Evolutionary conservation across 345 rosid genomes (phyloP).

Genomic region (Salix purpurea): DNA sequence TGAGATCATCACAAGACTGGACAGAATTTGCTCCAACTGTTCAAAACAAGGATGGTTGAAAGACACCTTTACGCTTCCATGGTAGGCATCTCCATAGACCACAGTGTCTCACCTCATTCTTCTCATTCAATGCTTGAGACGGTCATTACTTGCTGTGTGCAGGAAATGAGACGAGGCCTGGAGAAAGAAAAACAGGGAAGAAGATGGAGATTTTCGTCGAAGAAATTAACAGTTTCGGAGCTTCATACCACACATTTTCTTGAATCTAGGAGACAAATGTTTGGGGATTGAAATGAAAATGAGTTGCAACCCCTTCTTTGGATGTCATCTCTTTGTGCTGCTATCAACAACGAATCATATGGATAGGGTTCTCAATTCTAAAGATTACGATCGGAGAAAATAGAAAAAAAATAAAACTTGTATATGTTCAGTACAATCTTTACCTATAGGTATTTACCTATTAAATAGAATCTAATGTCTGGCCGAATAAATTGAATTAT

Average conservation of each 20-base stretch:
- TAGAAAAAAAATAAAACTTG: too few species aligned
- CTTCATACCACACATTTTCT: not conserved
- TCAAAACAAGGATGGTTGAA: slow-evolving; percentile 96
- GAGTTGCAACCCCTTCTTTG: slow-evolving; percentile 1
- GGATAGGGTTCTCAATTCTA: too few species aligned
- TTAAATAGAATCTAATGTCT: too few species aligned
- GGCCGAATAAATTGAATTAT: too few species aligned
- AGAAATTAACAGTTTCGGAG: slow-evolving; percentile 1
- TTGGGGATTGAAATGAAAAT: not conserved
- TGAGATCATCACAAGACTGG: slow-evolving; percentile 76
- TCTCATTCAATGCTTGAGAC: not conserved
- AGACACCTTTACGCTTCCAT: slow-evolving; percentile 89
- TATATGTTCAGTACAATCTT: too few species aligned
- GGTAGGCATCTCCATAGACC: slow-evolving; percentile 45
- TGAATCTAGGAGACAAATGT: not conserved
- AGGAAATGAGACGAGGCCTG: slow-evolving; percentile 24
- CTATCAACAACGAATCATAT: not conserved
- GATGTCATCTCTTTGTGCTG: not conserved
- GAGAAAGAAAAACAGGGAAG: not conserved
- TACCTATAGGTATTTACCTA: too few species aligned
- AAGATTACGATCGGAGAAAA: too few species aligned
- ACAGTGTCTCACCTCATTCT: not conserved
- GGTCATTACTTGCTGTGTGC: not conserved
- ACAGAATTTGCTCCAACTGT: slow-evolving; percentile 58
- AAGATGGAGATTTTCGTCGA: not conserved